Percentiles rank a stretch among this genome's conserved stretches.
phyloP scores from a whole-genome alignment of 2,329 filamentous ascomycete species.

The Sporothrix mexicana region DNA sequence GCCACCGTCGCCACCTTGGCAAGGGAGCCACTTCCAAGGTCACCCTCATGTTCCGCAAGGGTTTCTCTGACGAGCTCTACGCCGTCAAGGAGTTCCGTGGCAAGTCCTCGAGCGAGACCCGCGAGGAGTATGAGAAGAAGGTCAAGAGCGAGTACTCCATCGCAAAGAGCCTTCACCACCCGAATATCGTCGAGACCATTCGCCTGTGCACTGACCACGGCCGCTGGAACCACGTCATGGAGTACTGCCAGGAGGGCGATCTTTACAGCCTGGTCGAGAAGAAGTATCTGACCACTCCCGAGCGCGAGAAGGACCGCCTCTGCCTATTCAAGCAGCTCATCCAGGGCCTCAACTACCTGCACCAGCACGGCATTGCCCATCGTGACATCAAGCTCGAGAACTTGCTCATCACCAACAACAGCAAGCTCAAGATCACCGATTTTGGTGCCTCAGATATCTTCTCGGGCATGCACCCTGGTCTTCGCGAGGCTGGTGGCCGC shows the following conservation, averaged over 20 bases:
- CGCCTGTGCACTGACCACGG: conserved; percentile 75
- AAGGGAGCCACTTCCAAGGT: conserved; percentile 85
- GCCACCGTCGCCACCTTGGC: conserved; percentile 75
- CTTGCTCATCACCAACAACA: conserved; percentile 76
- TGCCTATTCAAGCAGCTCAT: conserved; percentile 91
- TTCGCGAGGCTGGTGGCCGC: conserved; percentile 73
- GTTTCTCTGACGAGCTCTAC: conserved; percentile 68
- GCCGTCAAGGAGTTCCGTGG: conserved; percentile 88
- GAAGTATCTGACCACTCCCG: conserved; percentile 68
- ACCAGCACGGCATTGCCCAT: conserved; percentile 84
- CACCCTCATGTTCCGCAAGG: conserved; percentile 77
- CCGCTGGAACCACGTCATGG: conserved; percentile 92
- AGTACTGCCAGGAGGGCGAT: conserved; percentile 84
- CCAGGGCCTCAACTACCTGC: conserved; percentile 81
- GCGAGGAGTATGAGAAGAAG: conserved; percentile 81
- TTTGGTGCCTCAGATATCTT: conserved; percentile 92
- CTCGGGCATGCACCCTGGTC: conserved; percentile 77
- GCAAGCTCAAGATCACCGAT: conserved; percentile 87
- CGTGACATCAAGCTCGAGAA: conserved; percentile 93
- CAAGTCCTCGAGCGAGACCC: conserved; percentile 70
- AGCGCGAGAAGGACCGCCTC: conserved; percentile 71
- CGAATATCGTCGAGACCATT: conserved; percentile 83
- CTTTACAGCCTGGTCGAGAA: conserved; percentile 76
- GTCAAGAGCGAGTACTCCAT: conserved; percentile 92
- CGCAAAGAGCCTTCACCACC: conserved; percentile 81